Percentiles rank a stretch among this genome's conserved stretches.
These are phyloP conservation scores for Aspergillus clavatus DNA, from an alignment of 2,329 filamentous ascomycete species.

Conservation along the genomic window DNA sequence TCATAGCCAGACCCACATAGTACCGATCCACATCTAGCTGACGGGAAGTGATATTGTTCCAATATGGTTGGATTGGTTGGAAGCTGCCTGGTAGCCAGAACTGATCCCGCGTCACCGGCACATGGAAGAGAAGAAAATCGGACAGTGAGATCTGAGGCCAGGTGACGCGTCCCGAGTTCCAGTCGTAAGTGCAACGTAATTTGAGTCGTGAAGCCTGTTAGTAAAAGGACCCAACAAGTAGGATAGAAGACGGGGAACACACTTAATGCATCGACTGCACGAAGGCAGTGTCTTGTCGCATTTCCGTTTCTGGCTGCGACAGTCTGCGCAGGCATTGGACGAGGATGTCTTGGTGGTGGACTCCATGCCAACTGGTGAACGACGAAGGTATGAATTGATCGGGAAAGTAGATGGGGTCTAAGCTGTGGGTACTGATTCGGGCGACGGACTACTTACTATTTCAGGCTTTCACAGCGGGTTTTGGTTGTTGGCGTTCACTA, in stretches of 20 bases:
- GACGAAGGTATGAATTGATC: no score
- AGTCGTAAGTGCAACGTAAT: background rate
- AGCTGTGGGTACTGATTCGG: no score
- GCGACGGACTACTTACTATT: no score
- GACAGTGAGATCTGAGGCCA: background rate
- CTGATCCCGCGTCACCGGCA: background rate
- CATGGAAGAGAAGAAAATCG: constrained; percentile 2
- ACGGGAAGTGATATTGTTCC: background rate
- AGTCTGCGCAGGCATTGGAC: constrained; percentile 1
- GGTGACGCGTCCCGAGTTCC: background rate
- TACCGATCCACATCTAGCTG: constrained; percentile 1
- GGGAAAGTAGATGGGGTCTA: no score
- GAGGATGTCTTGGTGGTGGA: background rate
- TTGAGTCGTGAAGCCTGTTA: background rate
- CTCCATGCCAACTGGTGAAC: background rate
- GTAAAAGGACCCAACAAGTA: background rate
- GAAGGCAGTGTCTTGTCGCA: constrained; percentile 2
- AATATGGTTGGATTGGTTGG: background rate
- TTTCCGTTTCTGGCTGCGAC: constrained; percentile 1
- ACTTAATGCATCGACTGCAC: constrained; percentile 3
- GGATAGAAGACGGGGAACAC: background rate
- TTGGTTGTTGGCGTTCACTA: no score
- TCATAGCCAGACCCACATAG: background rate
- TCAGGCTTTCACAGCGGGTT: no score
- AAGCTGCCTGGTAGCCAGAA: constrained; percentile 2